These are phyloP conservation scores for Plectosphaerella sp. DNA, from an alignment of 2,329 filamentous ascomycete genomes.

Conservation along the genomic window DNA sequence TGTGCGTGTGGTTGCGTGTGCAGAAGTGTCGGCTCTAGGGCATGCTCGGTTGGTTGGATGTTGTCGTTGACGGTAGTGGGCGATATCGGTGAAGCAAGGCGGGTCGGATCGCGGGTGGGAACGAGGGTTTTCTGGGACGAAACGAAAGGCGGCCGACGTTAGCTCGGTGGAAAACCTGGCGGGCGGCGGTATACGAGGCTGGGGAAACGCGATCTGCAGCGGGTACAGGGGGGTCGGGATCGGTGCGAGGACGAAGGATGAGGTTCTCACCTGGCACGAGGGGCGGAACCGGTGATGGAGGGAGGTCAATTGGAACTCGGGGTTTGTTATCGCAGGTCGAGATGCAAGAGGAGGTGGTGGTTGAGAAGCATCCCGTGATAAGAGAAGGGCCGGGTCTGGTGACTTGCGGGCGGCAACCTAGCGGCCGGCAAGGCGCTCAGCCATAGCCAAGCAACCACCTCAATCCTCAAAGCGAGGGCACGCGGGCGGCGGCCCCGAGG, in stretches of 20 bases:
- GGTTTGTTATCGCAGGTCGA: not conserved
- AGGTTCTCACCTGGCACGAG: not conserved
- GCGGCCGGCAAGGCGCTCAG: too few species aligned
- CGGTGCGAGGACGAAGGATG: too few species aligned
- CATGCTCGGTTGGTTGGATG: not conserved
- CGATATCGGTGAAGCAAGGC: not conserved
- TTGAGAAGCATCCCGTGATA: not conserved
- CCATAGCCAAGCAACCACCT: not conserved
- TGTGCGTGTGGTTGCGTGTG: slow-evolving; percentile 3
- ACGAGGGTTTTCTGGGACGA: not conserved
- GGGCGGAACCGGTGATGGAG: not conserved
- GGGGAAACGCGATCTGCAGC: too few species aligned
- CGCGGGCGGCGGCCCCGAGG: not conserved
- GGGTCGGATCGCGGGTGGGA: not conserved
- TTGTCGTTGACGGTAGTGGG: not conserved
- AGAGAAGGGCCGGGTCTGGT: not conserved
- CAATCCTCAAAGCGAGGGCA: not conserved
- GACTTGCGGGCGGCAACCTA: not conserved
- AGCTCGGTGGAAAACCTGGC: too few species aligned
- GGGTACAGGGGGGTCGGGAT: too few species aligned
- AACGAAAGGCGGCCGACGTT: too few species aligned
- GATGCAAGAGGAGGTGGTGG: not conserved
- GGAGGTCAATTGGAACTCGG: not conserved
- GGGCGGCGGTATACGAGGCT: too few species aligned
- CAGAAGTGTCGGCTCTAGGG: slow-evolving; percentile 4